Evolutionary conservation across 768 basidiomycete genomes (phyloP).

Genomic region (Cubamyces lactineus): DNA sequence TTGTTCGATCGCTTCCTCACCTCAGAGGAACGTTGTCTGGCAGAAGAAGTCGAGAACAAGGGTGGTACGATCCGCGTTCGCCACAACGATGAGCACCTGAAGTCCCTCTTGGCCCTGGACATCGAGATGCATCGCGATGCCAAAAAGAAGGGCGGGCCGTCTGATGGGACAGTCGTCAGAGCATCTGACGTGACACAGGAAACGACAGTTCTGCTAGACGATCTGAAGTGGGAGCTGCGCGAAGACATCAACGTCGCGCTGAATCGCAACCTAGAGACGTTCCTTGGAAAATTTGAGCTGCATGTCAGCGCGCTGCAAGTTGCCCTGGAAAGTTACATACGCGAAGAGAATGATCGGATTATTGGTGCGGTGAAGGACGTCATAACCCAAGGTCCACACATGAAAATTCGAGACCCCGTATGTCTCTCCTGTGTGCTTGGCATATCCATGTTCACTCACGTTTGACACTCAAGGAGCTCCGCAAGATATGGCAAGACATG

Average conservation of each 20-base stretch:
- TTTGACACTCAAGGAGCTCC: slow-evolving; percentile 43
- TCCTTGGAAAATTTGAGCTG: slow-evolving; percentile 11
- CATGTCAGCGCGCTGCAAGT: neutral
- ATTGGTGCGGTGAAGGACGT: neutral
- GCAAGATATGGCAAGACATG: slow-evolving; percentile 55
- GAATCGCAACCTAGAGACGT: slow-evolving; percentile 2
- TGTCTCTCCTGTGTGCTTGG: neutral
- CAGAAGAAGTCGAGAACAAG: neutral
- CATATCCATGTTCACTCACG: neutral
- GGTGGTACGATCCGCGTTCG: slow-evolving; percentile 7
- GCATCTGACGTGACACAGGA: neutral
- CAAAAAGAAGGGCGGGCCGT: no score
- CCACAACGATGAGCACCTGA: neutral
- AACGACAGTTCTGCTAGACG: neutral
- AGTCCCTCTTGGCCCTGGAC: neutral
- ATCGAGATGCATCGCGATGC: neutral
- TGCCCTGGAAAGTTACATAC: neutral
- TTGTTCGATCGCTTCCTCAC: neutral
- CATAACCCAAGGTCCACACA: neutral
- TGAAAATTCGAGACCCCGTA: slow-evolving; percentile 10
- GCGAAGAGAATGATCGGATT: slow-evolving; percentile 1
- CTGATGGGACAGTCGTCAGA: neutral
- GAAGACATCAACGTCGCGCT: slow-evolving; percentile 3
- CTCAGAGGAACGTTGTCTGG: neutral
- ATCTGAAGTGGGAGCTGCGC: slow-evolving; percentile 9